These are phyloP conservation scores for Flaveria trinervia DNA, from an alignment of 129 eudicot species.

Conservation along the genomic window DNA sequence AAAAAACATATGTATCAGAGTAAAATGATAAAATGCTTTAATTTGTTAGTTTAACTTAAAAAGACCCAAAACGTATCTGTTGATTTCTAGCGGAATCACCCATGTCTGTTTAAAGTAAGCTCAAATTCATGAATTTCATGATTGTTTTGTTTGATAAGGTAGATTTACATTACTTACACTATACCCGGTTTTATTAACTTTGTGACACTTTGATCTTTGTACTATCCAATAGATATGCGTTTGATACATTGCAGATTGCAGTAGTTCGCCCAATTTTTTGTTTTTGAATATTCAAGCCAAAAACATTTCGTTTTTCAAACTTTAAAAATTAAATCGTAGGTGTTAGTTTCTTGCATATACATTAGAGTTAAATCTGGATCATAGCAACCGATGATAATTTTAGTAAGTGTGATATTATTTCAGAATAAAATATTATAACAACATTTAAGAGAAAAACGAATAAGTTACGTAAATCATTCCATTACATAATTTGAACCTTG, in stretches of 20 bases:
- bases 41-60: too few relatives aligned
- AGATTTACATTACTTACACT: background rate
- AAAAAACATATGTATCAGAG: too few relatives aligned
- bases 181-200: background rate
- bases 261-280: background rate
- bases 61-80: too few relatives aligned
- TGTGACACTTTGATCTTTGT: background rate
- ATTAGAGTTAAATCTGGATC: background rate
- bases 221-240: slow-evolving; percentile 7
- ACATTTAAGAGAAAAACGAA: too few relatives aligned
- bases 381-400: background rate
- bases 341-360: background rate
- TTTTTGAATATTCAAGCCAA: background rate
- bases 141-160: background rate
- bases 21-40: too few relatives aligned
- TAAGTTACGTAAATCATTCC: too few relatives aligned
- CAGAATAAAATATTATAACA: background rate
- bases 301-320: background rate
- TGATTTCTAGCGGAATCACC: too few relatives aligned
- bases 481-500: too few relatives aligned
- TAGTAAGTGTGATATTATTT: background rate
- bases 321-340: background rate
- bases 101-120: too few relatives aligned
- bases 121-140: too few relatives aligned
- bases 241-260: slow-evolving; percentile 14